Base-by-base conservation (phyloP, 306 rosid genomes). In the Hippophae rhamnoides region DNA sequence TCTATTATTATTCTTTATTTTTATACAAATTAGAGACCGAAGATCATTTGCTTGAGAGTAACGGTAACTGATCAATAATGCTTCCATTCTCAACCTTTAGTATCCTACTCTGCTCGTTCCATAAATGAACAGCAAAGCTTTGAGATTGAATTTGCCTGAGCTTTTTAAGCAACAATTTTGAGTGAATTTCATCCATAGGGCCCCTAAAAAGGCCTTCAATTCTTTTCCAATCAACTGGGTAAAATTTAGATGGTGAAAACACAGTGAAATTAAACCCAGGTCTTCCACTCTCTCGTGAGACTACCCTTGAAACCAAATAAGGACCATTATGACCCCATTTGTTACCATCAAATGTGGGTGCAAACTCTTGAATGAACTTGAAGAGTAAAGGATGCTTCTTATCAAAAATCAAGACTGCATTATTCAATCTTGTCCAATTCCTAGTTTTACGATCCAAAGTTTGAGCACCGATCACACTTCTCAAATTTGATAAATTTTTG, bases 291-390 rank as follows among this genome's bases (percentile, higher is more conserved):
- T 87, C 65, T 60, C 96, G 78, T 2, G 95, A 76, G 3, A 87
- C 87, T 3, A 92, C 98, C 60, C 98, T 83, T 1, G 98, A 92
- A 18, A 92, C 95, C 52, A 92, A 45, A 69, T 92, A 92, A 43
- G 98, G 98, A 10, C 98, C 98, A 52, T 92, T 92, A 60, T 92
- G 96, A 10, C 98, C 98, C 98, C 98, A 92, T 65, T 79, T 92
- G 81, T 82, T 85, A 50, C 98, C 98, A 68, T 92, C 81, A 64
- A 85, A 92, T 3, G 98, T 87, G 26, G 77, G 81, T 3, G 89
- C 84, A 61, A 92, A 92, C 76, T 92, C 98, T 52, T 85, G 63
- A 61, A 92, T 92, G 72, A 92, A 87, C 72, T 78, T 71, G 62
- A 73, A 79, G 43, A 92, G 81, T n/a, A 92, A 66, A 13, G 96